Evolutionary conservation across 352 stramenopile genomes (phyloP).

Genomic region (Halophytophthora polymorphica): DNA sequence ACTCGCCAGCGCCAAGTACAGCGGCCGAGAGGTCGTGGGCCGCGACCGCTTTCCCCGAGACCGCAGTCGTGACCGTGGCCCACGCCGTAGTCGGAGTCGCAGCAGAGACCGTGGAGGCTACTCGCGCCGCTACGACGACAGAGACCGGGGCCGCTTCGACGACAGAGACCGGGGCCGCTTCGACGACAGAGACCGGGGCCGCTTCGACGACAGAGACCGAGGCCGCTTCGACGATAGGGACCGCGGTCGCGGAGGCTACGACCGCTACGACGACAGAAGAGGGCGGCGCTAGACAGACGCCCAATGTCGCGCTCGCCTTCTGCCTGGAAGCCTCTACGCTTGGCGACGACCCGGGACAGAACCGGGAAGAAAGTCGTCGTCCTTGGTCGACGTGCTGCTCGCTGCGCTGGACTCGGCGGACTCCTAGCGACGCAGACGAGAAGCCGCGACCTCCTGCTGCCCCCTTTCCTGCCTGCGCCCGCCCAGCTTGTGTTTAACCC

Average conservation of each 20-base stretch:
- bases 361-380: neutral
- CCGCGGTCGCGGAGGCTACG: no score
- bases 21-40: conserved; percentile 13
- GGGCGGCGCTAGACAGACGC: conserved; percentile 27
- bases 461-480: conserved; percentile 24
- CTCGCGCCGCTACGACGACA: conserved; percentile 44
- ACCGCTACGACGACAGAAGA: conserved; percentile 31
- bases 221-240: conserved; percentile 31
- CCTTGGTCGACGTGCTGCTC: conserved; percentile 4
- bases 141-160: conserved; percentile 45
- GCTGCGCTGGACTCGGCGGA: no score
- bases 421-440: conserved; percentile 10
- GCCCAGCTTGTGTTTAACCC: conserved; percentile 53
- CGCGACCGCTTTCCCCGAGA: conserved; percentile 37
- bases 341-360: conserved; percentile 14
- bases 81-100: conserved; percentile 34
- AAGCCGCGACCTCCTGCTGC: conserved; percentile 8
- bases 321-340: conserved; percentile 14
- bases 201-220: conserved; percentile 40
- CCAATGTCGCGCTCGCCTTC: neutral
- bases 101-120: conserved; percentile 38
- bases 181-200: conserved; percentile 4
- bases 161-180: conserved; percentile 53
- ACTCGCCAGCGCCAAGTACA: conserved; percentile 76
- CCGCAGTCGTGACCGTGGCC: conserved; percentile 44